These are phyloP conservation scores for Tricholoma matsutake DNA, from an alignment of 768 basidiomycete genomes.

Conservation along the genomic window DNA sequence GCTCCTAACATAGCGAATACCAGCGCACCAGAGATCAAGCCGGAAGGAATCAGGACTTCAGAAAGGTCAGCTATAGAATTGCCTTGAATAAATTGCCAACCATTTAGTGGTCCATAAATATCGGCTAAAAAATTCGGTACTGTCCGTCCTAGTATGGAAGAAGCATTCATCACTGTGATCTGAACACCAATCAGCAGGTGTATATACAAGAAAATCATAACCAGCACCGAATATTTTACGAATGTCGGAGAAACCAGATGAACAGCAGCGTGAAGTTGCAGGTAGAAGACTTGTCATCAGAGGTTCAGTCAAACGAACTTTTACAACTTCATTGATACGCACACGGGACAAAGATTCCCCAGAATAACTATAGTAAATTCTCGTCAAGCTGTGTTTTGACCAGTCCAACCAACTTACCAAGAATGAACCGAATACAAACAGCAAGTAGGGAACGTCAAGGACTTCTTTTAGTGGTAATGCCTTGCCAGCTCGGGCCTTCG, in stretches of 20 bases:
- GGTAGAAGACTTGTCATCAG: slow-evolving; percentile 41
- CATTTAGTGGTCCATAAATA: slow-evolving; percentile 45
- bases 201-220: slow-evolving; percentile 14
- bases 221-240: slow-evolving; percentile 42
- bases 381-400: slow-evolving; percentile 1
- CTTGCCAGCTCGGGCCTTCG: slow-evolving; percentile 18
- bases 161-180: slow-evolving; percentile 52
- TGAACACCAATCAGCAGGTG: not conserved
- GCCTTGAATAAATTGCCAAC: slow-evolving; percentile 22
- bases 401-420: slow-evolving; percentile 22
- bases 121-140: slow-evolving; percentile 55
- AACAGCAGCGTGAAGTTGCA: slow-evolving; percentile 44
- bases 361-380: slow-evolving; percentile 33
- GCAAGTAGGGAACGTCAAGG: slow-evolving; percentile 39
- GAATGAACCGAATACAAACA: slow-evolving; percentile 41
- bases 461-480: slow-evolving; percentile 30
- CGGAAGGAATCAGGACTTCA: slow-evolving; percentile 42
- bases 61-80: slow-evolving; percentile 1
- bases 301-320: slow-evolving; percentile 1
- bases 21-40: slow-evolving; percentile 39
- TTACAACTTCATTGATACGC: slow-evolving; percentile 13
- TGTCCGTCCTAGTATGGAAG: slow-evolving; percentile 56
- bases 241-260: slow-evolving; percentile 36
- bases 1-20: slow-evolving; percentile 52
- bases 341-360: slow-evolving; percentile 53